Evolutionary conservation across 2,329 filamentous ascomycete species (phyloP), one percentile per base, ranked within the genome.

Genomic region (Calonectria leucothoes): DNA sequence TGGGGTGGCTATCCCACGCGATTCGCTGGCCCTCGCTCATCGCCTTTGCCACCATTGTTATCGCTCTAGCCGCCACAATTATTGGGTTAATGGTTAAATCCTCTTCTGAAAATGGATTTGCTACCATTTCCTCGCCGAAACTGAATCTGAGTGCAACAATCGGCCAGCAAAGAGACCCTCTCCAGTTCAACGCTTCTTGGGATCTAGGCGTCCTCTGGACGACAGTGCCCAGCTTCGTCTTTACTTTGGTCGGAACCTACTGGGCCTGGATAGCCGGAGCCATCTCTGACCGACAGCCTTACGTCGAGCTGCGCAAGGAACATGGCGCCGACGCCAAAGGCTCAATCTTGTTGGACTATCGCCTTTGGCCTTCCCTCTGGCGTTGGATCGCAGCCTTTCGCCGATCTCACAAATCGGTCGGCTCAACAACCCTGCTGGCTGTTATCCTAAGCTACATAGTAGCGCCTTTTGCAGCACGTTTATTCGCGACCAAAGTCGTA

Each of bases 361-460:
- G 70, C 10, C 64, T 69, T 11, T 49, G 52, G 3, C 66, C 74
- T 20, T 45, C 52, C 20, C 29, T 74, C 15, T 73, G 52, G 61
- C 72, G 72, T 7, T 76, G 72, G 74, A 73, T 69, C 69, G 63
- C 51, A 45, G 74, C 74, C 2, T 76, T 76, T 61, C 66, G 66
- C 51, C 72, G 59, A 23, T 72, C 72, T 10, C 72, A 76, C 23
- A 37, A 42, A 6, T 70, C 63, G 4, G 67, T 76, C 23, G 74
- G 61, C 39, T 27, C 72, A 15, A 74, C 72, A 12, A 76, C 74
- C 31, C 33, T 76, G 10, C 57, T 76, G 0, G 72, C 72, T 42
- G 63, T 76, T 4, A 17, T 76, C 0, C 49, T 76, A 3, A 73
- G 63, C 7, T 74, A 74, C n/a, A 52, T 59, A 5, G 57, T 71